A percentile compares a stretch with the other conserved stretches of the same genome.
Conservation (phyloP, 805 yeast species). For the Ogataea minuta region DNA sequence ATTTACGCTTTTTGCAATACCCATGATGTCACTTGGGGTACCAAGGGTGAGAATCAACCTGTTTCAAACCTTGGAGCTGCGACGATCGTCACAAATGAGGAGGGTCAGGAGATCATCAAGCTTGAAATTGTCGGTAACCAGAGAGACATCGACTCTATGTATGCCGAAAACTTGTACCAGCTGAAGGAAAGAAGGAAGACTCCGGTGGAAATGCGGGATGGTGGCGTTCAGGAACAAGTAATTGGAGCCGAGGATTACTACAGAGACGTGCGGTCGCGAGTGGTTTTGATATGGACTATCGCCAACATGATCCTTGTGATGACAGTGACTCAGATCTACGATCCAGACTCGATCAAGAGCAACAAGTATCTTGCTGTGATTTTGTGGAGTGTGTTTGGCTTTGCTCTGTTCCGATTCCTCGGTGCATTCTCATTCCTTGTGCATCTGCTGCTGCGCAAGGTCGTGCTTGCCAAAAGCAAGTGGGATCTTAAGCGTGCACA, state of each 20-base stretch:
- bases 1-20: slow-evolving; percentile 97
- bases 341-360: slow-evolving; percentile 58
- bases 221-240: slow-evolving; percentile 38
- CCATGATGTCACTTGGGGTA: slow-evolving; percentile 99
- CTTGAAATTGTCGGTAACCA: slow-evolving; percentile 70
- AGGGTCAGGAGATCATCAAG: slow-evolving; percentile 81
- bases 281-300: slow-evolving; percentile 93
- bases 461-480: slow-evolving; percentile 32
- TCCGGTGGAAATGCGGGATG: slow-evolving; percentile 48
- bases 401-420: slow-evolving; percentile 75
- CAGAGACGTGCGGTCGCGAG: slow-evolving; percentile 90
- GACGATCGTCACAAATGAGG: slow-evolving; percentile 72
- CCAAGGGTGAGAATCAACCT: slow-evolving; percentile 86
- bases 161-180: slow-evolving; percentile 69
- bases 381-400: slow-evolving; percentile 87
- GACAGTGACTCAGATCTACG: slow-evolving; percentile 83
- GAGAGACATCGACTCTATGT: slow-evolving; percentile 76
- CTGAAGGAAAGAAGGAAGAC: slow-evolving; percentile 68
- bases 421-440: slow-evolving; percentile 76
- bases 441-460: slow-evolving; percentile 35
- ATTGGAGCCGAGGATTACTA: slow-evolving; percentile 77
- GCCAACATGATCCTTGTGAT: slow-evolving; percentile 77
- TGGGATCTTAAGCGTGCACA: slow-evolving; percentile 28
- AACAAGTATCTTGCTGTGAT: slow-evolving; percentile 82
- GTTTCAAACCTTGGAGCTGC: slow-evolving; percentile 75